Evolutionary conservation across 192 early-diverging fungal species (phyloP).

Genomic region (Coemansia sp.): DNA sequence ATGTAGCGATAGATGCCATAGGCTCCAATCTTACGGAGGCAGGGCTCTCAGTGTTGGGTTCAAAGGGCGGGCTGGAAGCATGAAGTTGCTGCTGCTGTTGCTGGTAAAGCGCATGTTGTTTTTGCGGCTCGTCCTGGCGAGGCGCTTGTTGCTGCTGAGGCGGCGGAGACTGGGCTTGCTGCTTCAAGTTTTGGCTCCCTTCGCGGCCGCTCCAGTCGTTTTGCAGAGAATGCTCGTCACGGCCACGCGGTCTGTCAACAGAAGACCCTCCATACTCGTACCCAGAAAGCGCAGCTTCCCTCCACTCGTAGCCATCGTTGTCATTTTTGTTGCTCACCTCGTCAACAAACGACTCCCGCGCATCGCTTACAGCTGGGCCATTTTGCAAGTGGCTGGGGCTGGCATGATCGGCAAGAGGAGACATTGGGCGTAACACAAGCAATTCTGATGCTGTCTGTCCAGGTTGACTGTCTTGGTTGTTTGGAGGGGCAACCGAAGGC

Average conservation of each 20-base stretch:
- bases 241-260: neutral
- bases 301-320: neutral
- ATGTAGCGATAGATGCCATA: neutral
- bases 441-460: slow-evolving; percentile 27
- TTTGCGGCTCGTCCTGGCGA: neutral
- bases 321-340: neutral
- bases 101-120: neutral
- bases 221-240: neutral
- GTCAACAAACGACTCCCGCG: slow-evolving; percentile 2
- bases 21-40: neutral
- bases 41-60: neutral
- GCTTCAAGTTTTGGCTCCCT: neutral
- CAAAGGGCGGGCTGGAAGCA: slow-evolving; percentile 10
- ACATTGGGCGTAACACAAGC: slow-evolving; percentile 43
- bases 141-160: slow-evolving; percentile 10
- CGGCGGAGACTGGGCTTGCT: neutral
- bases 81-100: slow-evolving; percentile 6
- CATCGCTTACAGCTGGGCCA: neutral
- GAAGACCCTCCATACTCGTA: slow-evolving; percentile 34
- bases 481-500: neutral
- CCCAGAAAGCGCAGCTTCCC: slow-evolving; percentile 7
- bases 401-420: slow-evolving; percentile 10
- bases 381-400: neutral
- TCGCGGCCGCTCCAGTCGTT: neutral
- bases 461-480: slow-evolving; percentile 7